Conservation (phyloP, 192 early-diverging fungal genomes). For the Coemansia sp. region DNA sequence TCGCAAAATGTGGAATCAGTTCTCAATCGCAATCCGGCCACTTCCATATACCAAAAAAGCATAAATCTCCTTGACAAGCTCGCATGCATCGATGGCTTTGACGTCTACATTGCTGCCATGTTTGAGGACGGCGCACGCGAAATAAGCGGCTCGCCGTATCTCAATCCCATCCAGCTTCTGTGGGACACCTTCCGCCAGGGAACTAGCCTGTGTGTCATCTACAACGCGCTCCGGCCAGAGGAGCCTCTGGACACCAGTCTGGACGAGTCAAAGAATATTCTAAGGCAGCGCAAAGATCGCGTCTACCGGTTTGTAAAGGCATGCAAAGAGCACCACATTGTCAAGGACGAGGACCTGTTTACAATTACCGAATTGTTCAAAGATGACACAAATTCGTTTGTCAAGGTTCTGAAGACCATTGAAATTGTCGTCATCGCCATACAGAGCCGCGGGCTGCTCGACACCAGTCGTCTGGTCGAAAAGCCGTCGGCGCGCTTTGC, state of each 20-base stretch:
- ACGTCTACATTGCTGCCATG: constrained; percentile 57
- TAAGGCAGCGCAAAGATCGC: constrained; percentile 76
- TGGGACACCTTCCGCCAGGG: constrained; percentile 74
- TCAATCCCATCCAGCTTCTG: constrained; percentile 70
- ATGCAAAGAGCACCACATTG: constrained; percentile 76
- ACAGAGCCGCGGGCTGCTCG: constrained; percentile 58
- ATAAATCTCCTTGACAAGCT: constrained; percentile 69
- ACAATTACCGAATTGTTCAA: constrained; percentile 84
- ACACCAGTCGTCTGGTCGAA: constrained; percentile 29
- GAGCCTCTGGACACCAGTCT: constrained; percentile 62
- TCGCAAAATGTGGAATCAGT: constrained; percentile 51
- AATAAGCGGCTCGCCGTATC: constrained; percentile 35
- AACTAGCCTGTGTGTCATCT: constrained; percentile 66
- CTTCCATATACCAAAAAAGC: constrained; percentile 74
- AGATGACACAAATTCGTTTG: constrained; percentile 95
- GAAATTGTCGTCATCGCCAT: constrained; percentile 74
- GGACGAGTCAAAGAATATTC: constrained; percentile 55
- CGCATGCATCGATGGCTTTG: constrained; percentile 69
- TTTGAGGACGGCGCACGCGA: constrained; percentile 38
- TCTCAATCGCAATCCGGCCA: constrained; percentile 49
- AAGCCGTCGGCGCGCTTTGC: constrained; percentile 56
- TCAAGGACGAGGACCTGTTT: constrained; percentile 77
- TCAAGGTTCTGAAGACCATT: constrained; percentile 91
- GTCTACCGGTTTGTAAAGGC: constrained; percentile 86
- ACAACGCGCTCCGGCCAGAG: constrained; percentile 66